These are phyloP conservation scores for Sporothrix variecibatus DNA, from an alignment of 2,329 filamentous ascomycete species.

Conservation along the genomic window DNA sequence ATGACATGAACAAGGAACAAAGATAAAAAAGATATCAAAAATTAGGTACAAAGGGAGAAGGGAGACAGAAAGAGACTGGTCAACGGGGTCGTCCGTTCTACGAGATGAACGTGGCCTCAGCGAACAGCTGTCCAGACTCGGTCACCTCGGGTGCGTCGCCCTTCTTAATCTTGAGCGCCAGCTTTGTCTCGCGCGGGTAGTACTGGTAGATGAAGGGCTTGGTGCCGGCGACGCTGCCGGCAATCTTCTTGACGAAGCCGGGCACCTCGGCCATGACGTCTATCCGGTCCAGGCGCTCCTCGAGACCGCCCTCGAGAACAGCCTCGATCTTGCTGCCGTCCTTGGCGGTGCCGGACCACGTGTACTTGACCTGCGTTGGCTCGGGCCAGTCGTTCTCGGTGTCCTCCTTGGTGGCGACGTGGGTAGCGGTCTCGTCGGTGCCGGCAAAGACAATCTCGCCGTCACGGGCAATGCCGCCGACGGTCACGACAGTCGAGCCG, in stretches of 20 bases:
- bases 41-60: background rate
- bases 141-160: conserved; percentile 72
- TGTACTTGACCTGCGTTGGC: conserved; percentile 71
- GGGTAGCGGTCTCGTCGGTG: conserved; percentile 63
- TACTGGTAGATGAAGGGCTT: conserved; percentile 99
- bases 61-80: background rate
- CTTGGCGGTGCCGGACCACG: conserved; percentile 76
- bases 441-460: conserved; percentile 77
- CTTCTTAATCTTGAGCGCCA: conserved; percentile 79
- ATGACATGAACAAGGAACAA: background rate
- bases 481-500: conserved; percentile 77
- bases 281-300: conserved; percentile 73
- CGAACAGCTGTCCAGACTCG: conserved; percentile 79
- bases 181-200: conserved; percentile 60
- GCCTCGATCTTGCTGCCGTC: conserved; percentile 74
- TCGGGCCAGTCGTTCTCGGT: conserved; percentile 84
- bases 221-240: conserved; percentile 83
- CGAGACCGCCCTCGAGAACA: conserved; percentile 68
- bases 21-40: background rate
- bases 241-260: conserved; percentile 91
- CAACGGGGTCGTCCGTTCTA: conserved; percentile 38
- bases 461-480: conserved; percentile 80
- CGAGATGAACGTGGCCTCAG: conserved; percentile 95
- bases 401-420: conserved; percentile 71
- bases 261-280: conserved; percentile 98